A percentile compares a stretch with the other conserved stretches of the same genome.
phyloP scores from a whole-genome alignment of 805 yeast species.

The Wickerhamomyces canadensis region DNA sequence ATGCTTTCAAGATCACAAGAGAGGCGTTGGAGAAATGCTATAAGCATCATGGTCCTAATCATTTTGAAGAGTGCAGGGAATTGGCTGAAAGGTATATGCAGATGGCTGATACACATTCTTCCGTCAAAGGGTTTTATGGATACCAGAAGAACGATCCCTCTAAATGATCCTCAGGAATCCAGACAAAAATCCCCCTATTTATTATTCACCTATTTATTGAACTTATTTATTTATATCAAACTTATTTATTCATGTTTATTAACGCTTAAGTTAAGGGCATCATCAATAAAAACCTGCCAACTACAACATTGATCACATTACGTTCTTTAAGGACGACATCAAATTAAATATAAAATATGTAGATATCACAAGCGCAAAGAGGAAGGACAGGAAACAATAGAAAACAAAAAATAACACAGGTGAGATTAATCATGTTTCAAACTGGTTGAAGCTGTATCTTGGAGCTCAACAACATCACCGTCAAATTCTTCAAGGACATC shows the following conservation, averaged over 20 bases:
- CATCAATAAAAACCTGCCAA: too few relatives aligned
- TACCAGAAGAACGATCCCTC: constrained; percentile 86
- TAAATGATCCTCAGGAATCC: constrained; percentile 35
- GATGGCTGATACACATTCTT: constrained; percentile 58
- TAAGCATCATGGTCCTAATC: constrained; percentile 56
- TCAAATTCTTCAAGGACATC: too few relatives aligned
- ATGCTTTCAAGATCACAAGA: constrained; percentile 62
- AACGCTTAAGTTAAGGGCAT: too few relatives aligned
- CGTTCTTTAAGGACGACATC: too few relatives aligned
- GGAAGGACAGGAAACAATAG: too few relatives aligned
- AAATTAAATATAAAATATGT: too few relatives aligned
- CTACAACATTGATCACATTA: too few relatives aligned
- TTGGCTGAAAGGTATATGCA: constrained; percentile 71
- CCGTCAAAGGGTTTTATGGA: constrained; percentile 71
- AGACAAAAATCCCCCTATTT: not conserved
- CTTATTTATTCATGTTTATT: not conserved
- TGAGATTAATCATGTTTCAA: too few relatives aligned
- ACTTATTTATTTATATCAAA: not conserved
- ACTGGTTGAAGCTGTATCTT: too few relatives aligned
- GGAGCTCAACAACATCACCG: too few relatives aligned
- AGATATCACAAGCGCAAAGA: too few relatives aligned
- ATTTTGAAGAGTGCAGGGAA: constrained; percentile 74
- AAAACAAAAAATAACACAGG: too few relatives aligned
- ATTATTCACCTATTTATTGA: not conserved
- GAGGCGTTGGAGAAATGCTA: constrained; percentile 72